Conservation (phyloP, 1,284 basidiomycete species). For the Ceratobasidium sp. region DNA sequence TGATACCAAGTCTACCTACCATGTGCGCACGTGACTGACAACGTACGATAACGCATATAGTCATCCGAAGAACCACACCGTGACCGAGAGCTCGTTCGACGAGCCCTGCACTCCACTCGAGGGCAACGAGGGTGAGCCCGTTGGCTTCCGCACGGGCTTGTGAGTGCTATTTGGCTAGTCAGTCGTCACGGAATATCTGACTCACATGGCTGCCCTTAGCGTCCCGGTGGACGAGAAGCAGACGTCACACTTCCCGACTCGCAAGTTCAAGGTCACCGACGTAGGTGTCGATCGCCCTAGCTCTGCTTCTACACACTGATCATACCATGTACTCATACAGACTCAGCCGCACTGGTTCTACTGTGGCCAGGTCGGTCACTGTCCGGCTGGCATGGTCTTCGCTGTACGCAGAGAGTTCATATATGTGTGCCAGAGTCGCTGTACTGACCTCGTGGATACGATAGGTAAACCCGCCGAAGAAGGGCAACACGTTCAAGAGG, state of each 20-base stretch:
- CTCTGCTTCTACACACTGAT: not conserved
- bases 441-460: not conserved
- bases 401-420: conserved; percentile 31
- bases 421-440: not conserved
- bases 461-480: conserved; percentile 29
- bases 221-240: conserved; percentile 18
- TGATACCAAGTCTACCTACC: not conserved
- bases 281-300: not conserved
- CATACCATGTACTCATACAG: not conserved
- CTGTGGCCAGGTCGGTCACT: conserved; percentile 41
- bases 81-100: conserved; percentile 42
- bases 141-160: conserved; percentile 44
- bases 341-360: conserved; percentile 44
- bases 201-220: not conserved
- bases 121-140: not conserved
- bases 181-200: not conserved
- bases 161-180: not conserved
- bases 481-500: conserved; percentile 29
- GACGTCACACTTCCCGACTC: conserved; percentile 24
- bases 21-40: not conserved
- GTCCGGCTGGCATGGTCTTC: conserved; percentile 43
- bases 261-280: conserved; percentile 26
- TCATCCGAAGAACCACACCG: conserved; percentile 43
- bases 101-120: conserved; percentile 9
- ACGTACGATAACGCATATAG: not conserved